Percentiles rank a stretch among this genome's conserved stretches.
Conservation (phyloP, 1,284 basidiomycete species). For the Cystobasidium sp. region DNA sequence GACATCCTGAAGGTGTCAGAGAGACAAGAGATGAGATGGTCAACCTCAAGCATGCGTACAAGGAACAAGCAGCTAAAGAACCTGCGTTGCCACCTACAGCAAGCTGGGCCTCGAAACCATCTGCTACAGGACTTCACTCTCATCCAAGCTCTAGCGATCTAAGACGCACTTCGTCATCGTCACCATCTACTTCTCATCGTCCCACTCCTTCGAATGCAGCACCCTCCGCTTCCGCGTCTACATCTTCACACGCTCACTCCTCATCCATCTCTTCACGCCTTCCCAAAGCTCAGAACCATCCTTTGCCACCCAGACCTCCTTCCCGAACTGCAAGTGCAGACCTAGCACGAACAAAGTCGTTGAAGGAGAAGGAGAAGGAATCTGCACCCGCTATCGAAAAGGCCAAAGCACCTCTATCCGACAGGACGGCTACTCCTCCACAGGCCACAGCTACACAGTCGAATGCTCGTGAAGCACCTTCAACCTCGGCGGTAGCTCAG, state of each 20-base stretch:
- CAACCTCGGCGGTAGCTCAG: not conserved
- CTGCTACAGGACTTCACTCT: conserved; percentile 11
- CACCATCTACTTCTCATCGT: not conserved
- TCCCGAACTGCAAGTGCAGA: conserved; percentile 12
- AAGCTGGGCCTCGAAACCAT: conserved; percentile 48
- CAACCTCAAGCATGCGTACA: conserved; percentile 41
- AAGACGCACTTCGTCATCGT: conserved; percentile 2
- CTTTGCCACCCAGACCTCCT: conserved; percentile 30
- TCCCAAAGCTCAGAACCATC: conserved; percentile 42
- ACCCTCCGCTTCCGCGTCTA: conserved; percentile 10
- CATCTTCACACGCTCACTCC: conserved; percentile 32
- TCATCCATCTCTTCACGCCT: conserved; percentile 42
- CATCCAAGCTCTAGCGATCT: conserved; percentile 4
- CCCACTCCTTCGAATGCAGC: not conserved
- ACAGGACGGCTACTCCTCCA: not conserved
- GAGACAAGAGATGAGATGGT: conserved; percentile 36
- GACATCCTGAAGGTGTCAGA: conserved; percentile 2
- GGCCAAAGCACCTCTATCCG: not conserved
- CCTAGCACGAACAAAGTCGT: conserved; percentile 5
- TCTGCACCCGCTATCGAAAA: not conserved
- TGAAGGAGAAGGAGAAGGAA: conserved; percentile 22
- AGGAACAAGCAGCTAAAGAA: conserved; percentile 29
- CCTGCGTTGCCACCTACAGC: conserved; percentile 49
- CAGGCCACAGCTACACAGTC: not conserved
- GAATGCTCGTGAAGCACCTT: not conserved